These are phyloP conservation scores for Suillus ampliporus DNA, from an alignment of 768 basidiomycete genomes.

Conservation along the genomic window DNA sequence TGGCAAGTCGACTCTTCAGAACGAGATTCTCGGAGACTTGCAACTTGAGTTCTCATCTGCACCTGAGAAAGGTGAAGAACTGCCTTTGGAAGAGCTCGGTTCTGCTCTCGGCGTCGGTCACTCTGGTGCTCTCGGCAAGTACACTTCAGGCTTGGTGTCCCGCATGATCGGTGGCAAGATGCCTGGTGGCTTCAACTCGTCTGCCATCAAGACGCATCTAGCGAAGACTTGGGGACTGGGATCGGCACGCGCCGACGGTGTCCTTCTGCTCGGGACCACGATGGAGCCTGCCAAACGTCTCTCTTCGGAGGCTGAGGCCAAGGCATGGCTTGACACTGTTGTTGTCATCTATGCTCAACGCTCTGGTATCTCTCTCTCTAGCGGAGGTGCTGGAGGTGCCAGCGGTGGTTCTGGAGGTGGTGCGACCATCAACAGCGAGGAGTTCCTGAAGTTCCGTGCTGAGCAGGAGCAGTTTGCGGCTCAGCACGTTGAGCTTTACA, in stretches of 20 bases:
- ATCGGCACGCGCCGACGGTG: constrained; percentile 84
- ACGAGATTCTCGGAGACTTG: constrained; percentile 96
- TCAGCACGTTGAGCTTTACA: constrained; percentile 94
- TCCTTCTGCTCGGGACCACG: constrained; percentile 89
- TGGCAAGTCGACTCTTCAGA: constrained; percentile 98
- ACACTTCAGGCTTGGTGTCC: constrained; percentile 87
- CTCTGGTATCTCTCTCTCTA: constrained; percentile 82
- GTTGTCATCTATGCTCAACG: constrained; percentile 88
- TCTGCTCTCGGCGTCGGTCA: constrained; percentile 82
- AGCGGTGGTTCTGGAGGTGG: constrained; percentile 70
- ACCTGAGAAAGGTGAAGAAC: constrained; percentile 98
- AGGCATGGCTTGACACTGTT: constrained; percentile 89
- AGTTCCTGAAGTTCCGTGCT: constrained; percentile 94
- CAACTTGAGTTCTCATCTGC: constrained; percentile 94
- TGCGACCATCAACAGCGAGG: constrained; percentile 95
- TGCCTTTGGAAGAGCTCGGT: constrained; percentile 95
- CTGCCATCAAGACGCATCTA: constrained; percentile 87
- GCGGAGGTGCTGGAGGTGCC: constrained; percentile 66
- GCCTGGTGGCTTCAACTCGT: constrained; percentile 98
- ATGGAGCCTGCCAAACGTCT: constrained; percentile 95
- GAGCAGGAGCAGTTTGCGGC: constrained; percentile 92
- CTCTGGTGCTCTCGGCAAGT: constrained; percentile 89
- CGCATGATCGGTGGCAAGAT: constrained; percentile 95
- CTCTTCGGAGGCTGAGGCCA: constrained; percentile 89
- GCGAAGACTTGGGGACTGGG: constrained; percentile 97